A percentile compares a stretch with the other conserved stretches of the same genome.
Evolutionary conservation across 2,329 filamentous ascomycete genomes (phyloP).

Genomic region (Macrophomina pseudophaseolina): DNA sequence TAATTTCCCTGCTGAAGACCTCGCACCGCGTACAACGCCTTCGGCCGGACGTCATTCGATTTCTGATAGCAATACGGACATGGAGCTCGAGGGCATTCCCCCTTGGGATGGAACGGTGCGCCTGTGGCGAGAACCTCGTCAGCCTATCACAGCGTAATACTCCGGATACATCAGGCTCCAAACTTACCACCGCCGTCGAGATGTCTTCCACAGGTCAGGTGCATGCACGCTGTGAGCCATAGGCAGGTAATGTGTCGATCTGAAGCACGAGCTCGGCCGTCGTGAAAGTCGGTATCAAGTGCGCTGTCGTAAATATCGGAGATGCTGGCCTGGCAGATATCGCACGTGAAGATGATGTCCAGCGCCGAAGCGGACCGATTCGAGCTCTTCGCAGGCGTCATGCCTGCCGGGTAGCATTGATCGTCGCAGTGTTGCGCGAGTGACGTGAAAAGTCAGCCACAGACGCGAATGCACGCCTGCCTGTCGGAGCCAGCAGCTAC

Average conservation of each 20-base stretch:
- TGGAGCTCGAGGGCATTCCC: slow-evolving; percentile 46
- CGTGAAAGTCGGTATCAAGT: slow-evolving; percentile 31
- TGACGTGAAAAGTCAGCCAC: neutral
- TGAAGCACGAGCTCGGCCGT: slow-evolving; percentile 38
- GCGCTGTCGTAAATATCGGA: slow-evolving; percentile 51
- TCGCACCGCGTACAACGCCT: slow-evolving; percentile 51
- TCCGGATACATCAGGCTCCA: neutral
- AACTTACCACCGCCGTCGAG: slow-evolving; percentile 54
- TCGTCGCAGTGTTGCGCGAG: neutral
- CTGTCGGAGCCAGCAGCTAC: neutral
- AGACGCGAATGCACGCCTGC: slow-evolving; percentile 1
- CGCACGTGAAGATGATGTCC: slow-evolving; percentile 57
- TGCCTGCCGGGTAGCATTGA: neutral
- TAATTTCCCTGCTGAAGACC: slow-evolving; percentile 49
- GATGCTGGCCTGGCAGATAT: slow-evolving; percentile 52
- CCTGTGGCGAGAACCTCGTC: slow-evolving; percentile 37
- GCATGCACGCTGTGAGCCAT: slow-evolving; percentile 55
- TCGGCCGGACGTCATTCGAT: slow-evolving; percentile 40
- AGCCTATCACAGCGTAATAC: neutral
- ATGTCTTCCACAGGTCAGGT: slow-evolving; percentile 56
- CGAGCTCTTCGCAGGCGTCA: neutral
- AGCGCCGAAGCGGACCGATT: slow-evolving; percentile 31
- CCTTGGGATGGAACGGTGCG: slow-evolving; percentile 51
- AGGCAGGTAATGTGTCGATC: slow-evolving; percentile 50
- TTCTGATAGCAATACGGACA: slow-evolving; percentile 53